These are phyloP conservation scores for Neurospora discreta DNA, from an alignment of 495 filamentous ascomycete genomes.

Conservation along the genomic window DNA sequence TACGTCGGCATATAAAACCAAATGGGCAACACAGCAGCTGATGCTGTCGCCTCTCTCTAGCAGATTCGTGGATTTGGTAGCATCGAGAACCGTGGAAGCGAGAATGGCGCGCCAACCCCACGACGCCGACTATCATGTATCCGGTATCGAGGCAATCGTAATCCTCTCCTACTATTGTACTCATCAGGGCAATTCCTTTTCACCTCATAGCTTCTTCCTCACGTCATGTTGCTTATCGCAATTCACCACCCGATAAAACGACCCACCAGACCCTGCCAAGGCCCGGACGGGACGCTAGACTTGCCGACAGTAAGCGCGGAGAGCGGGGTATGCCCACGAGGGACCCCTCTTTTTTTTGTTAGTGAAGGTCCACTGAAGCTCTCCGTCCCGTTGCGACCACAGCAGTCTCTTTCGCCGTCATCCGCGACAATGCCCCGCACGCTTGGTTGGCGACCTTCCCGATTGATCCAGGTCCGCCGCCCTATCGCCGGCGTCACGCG, in stretches of 20 bases:
- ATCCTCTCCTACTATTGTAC: not conserved
- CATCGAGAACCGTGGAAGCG: not conserved
- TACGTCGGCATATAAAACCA: not conserved
- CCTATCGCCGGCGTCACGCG: not conserved
- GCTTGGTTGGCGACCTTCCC: slow-evolving; percentile 22
- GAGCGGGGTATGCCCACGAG: not conserved
- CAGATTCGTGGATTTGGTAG: not conserved
- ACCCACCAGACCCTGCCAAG: not conserved
- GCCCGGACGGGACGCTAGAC: not conserved
- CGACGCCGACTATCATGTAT: not conserved
- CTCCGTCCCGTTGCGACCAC: not conserved
- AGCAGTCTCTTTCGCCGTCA: not conserved
- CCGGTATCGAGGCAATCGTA: not conserved
- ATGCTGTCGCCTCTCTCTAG: not conserved
- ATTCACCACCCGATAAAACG: not conserved
- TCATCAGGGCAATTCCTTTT: not conserved
- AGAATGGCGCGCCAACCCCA: not conserved
- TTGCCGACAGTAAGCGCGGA: not conserved
- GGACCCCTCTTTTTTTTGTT: not conserved
- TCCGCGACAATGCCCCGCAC: slow-evolving; percentile 28
- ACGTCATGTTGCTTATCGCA: not conserved
- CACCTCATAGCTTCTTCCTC: too few relatives aligned
- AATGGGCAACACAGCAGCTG: not conserved
- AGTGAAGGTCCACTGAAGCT: not conserved
- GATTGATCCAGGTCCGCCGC: slow-evolving; percentile 5